phyloP scores from a whole-genome alignment of 805 yeast species.

The Suhomyces sp. region DNA sequence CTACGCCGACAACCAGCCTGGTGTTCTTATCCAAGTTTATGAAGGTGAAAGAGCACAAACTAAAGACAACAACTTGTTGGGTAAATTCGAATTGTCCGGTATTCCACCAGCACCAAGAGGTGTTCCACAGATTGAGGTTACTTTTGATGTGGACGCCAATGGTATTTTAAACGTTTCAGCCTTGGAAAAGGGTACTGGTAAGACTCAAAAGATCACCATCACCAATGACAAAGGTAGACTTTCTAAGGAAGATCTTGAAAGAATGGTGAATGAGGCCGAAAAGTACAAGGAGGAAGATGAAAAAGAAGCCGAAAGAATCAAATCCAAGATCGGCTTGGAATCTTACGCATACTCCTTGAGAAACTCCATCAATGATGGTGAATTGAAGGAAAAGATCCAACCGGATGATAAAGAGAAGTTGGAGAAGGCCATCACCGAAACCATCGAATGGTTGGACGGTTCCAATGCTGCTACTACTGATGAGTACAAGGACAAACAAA shows the following conservation, averaged over 20 bases:
- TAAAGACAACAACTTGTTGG: constrained; percentile 86
- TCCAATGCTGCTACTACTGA: constrained; percentile 40
- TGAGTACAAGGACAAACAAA: constrained; percentile 39
- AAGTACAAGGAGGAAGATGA: constrained; percentile 90
- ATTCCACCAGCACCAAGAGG: constrained; percentile 93
- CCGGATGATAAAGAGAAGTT: constrained; percentile 53
- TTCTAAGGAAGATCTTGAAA: constrained; percentile 89
- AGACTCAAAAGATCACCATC: constrained; percentile 84
- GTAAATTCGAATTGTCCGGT: constrained; percentile 82
- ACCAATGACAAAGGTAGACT: constrained; percentile 94
- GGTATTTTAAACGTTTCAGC: constrained; percentile 87
- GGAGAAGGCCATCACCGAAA: constrained; percentile 40
- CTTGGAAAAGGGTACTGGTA: constrained; percentile 92
- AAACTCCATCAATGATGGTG: constrained; percentile 57
- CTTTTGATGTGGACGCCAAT: constrained; percentile 83
- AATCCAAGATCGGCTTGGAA: constrained; percentile 84
- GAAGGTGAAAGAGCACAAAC: constrained; percentile 97
- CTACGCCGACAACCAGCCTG: constrained; percentile 94
- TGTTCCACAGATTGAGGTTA: constrained; percentile 85
- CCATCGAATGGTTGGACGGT: constrained; percentile 39
- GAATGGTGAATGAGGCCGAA: constrained; percentile 98
- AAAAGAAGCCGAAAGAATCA: constrained; percentile 77
- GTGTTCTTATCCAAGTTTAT: constrained; percentile 87
- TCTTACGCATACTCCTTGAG: constrained; percentile 82
- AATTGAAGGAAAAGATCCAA: constrained; percentile 43